Evolutionary conservation across 768 basidiomycete species (phyloP).

Genomic region (Tephrocybe sp.): DNA sequence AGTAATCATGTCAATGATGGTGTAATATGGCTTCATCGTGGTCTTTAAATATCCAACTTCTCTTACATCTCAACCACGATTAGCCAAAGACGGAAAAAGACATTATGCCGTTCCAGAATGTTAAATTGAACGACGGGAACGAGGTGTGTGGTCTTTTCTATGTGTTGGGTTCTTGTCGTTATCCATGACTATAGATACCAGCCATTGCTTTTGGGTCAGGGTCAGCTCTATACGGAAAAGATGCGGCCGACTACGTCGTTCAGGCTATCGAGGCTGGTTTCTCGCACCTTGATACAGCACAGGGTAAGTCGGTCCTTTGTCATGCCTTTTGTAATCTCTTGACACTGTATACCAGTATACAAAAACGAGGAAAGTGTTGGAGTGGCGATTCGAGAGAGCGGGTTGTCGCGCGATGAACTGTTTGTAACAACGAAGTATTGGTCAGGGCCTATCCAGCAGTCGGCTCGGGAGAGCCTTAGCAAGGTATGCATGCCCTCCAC

Average conservation of each 20-base stretch:
- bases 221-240: constrained; percentile 5
- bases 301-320: constrained; percentile 13
- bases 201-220: constrained; percentile 20
- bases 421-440: constrained; percentile 60
- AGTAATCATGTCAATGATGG: neutral
- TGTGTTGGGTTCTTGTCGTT: neutral
- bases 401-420: constrained; percentile 42
- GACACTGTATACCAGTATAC: constrained; percentile 27
- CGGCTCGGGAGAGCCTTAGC: constrained; percentile 46
- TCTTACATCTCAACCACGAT: neutral
- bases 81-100: neutral
- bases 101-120: constrained; percentile 12
- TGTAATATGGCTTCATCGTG: neutral
- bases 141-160: neutral
- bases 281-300: constrained; percentile 23
- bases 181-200: constrained; percentile 9
- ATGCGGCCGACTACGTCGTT: constrained; percentile 10
- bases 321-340: neutral
- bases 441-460: constrained; percentile 36
- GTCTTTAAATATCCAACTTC: neutral
- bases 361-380: constrained; percentile 37
- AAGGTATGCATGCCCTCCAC: constrained; percentile 35
- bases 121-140: constrained; percentile 17
- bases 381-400: constrained; percentile 44
- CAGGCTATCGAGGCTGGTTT: constrained; percentile 20